A percentile compares a stretch with the other conserved stretches of the same genome.
Conservation (phyloP, 352 stramenopile genomes). For the Pythium graminicola region DNA sequence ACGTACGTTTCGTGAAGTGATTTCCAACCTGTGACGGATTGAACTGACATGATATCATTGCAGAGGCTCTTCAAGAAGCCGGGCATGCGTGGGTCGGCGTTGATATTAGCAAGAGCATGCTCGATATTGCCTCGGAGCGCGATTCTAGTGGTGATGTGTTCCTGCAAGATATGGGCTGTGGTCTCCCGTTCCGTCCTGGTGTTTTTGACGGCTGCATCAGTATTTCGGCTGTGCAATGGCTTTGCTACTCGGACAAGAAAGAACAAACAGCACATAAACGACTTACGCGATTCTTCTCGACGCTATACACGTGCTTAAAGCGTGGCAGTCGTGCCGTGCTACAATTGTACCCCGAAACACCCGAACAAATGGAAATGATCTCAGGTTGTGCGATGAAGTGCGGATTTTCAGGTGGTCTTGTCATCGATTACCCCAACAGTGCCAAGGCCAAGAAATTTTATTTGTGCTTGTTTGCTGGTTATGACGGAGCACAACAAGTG, state of each 20-base stretch:
- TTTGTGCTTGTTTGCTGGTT: conserved; percentile 95
- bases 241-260: conserved; percentile 99
- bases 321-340: conserved; percentile 91
- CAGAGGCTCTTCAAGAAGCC: conserved; percentile 83
- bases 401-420: conserved; percentile 93
- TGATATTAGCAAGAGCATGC: conserved; percentile 98
- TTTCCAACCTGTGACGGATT: conserved; percentile 10
- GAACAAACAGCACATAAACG: conserved; percentile 91
- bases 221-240: conserved; percentile 99
- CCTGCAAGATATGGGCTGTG: conserved; percentile 97
- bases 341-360: conserved; percentile 98
- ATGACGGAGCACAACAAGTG: conserved; percentile 68
- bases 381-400: conserved; percentile 84
- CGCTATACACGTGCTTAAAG: conserved; percentile 84
- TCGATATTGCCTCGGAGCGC: conserved; percentile 96
- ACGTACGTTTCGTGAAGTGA: conserved; percentile 31
- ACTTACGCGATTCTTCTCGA: conserved; percentile 96
- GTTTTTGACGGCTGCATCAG: conserved; percentile 99
- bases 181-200: conserved; percentile 95
- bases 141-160: conserved; percentile 86
- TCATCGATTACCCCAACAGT: conserved; percentile 99
- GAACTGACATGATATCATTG: conserved; percentile 1
- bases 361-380: conserved; percentile 95
- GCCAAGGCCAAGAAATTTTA: conserved; percentile 99
- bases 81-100: conserved; percentile 97